Base-by-base conservation (phyloP, 441 rosid species). In the Omphalea diandra region DNA sequence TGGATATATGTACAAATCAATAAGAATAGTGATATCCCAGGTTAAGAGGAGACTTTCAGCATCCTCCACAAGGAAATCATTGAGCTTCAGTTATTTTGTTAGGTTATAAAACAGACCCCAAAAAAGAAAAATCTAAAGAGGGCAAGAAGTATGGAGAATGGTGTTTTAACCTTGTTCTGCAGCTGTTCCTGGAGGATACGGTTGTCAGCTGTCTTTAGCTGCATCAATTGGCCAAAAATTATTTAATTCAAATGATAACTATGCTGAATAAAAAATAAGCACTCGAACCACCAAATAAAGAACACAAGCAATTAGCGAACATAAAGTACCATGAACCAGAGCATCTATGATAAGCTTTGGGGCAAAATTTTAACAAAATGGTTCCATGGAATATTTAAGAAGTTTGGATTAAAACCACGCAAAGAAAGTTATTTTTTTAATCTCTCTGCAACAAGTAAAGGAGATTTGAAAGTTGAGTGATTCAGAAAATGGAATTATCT, bases 181-280 rank as follows among this genome's bases (percentile, higher is more conserved):
- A 94, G 76, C 73, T 94, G 98, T 70, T 94, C 98, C 80, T 92
- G 98, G 65, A 94, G 95, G 70, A 94, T 83, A 57, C 97, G 94
- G 75, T 94, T 94, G 76, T 94, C 98, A 52, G 97, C 98, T 58
- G 97, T 78, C 84, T 87, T 94, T 73, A 94, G 80, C 98, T 94
- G 91, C 81, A 78, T 54, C 53, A 75, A 60, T 71, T 68, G 65
- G 54, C 15, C 71, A 80, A 71, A n/a, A 71, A 75, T 65, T 40
- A 79, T 65, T 50, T 58, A 66, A 70, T 63, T 70, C 27, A 73
- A 35, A 65, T 46, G 41, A 73, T 54, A 65, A 61, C 14, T 44
- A 36, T 8, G 12, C 38, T 26, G 20, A 32, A 35, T 33, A 33
- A 53, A 40, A 65, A 8, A 46, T 22, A 43, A 60, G 24, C 3